Base-by-base conservation (phyloP, 192 early-diverging fungal genomes). In the Phycomyces nitens region DNA sequence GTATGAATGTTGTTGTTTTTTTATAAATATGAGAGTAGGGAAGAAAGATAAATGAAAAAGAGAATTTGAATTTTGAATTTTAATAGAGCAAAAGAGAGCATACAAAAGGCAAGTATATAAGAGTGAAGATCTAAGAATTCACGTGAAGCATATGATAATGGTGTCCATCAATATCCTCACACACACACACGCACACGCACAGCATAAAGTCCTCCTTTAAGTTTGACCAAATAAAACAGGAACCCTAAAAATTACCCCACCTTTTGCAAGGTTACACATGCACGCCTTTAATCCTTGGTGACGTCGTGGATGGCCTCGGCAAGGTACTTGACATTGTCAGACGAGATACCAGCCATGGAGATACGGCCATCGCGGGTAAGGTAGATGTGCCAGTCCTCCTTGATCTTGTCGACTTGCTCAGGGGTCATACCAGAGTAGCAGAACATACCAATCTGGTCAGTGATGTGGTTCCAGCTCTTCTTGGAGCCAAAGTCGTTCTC, bases 381-480 rank as follows among this genome's bases (percentile, higher is more conserved):
- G 82, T 97, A 99, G 20, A 99, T 84, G 61, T 92, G 92, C 80
- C 84, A 93, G 66, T 99, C 91, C 22, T 66, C 74, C 47, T 84
- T 86, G 69, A 99, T 71, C 43, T 84, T 78, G 72, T 92, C 92
- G 40, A 93, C 92, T 80, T 99, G 94, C 56, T 85, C 89, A 43
- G 93, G 84, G 21, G 68, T 91, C 73, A 99, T 84, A 15, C 95
- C 95, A 39, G 95, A 93, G 85, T 80, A 99, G 80, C 90, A 94
- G 84, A 99, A 99, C 97, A 99, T 99, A 71, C 97, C 97, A 72
- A 99, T 99, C 76, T 93, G 89, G 54, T 65, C 56, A 42, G 70
- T 75, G 65, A 98, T 92, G 78, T 99, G 97, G 63, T 84, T 79
- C 97, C 97, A 99, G 68, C 69, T 64, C 51, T 73, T 73, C 80